These are phyloP conservation scores for Hypericum androsaemum DNA, from an alignment of 345 rosid species.

Conservation along the genomic window DNA sequence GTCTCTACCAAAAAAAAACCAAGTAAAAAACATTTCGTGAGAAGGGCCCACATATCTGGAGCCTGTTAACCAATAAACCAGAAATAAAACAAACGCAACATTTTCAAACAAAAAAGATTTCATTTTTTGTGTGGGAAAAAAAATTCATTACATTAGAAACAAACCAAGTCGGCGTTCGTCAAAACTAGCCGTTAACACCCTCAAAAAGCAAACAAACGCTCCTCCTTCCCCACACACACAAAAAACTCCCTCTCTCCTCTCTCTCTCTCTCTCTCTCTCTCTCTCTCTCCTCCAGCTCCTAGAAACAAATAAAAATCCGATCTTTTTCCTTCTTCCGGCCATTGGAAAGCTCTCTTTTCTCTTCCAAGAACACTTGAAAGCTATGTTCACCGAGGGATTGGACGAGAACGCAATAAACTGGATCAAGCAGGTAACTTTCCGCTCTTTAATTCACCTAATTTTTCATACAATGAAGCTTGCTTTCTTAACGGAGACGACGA, in stretches of 20 bases:
- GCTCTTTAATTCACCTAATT: neutral
- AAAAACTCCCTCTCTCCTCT: slow-evolving; percentile 20
- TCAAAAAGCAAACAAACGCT: slow-evolving; percentile 4
- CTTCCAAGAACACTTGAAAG: neutral
- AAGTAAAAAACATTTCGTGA: too few species aligned
- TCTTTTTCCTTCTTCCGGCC: neutral
- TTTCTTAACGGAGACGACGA: neutral
- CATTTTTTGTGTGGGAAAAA: too few species aligned
- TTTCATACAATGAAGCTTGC: neutral
- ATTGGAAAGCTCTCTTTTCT: slow-evolving; percentile 3
- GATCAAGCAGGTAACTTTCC: slow-evolving; percentile 48
- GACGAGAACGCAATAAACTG: slow-evolving; percentile 64
- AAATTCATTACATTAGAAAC: too few species aligned
- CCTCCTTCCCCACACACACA: neutral
- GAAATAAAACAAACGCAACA: too few species aligned
- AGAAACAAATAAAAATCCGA: too few species aligned
- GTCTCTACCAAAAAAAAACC: too few species aligned
- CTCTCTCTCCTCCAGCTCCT: neutral
- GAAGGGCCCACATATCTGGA: too few species aligned
- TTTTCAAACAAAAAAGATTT: too few species aligned
- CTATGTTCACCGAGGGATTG: slow-evolving; percentile 62
- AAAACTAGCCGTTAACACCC: slow-evolving; percentile 65
- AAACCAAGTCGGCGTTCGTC: neutral
- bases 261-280: neutral
- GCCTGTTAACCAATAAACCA: too few species aligned